Evolutionary conservation across 805 yeast species (phyloP), one percentile per base, ranked within the genome.

Genomic region (Candida lessepsii): DNA sequence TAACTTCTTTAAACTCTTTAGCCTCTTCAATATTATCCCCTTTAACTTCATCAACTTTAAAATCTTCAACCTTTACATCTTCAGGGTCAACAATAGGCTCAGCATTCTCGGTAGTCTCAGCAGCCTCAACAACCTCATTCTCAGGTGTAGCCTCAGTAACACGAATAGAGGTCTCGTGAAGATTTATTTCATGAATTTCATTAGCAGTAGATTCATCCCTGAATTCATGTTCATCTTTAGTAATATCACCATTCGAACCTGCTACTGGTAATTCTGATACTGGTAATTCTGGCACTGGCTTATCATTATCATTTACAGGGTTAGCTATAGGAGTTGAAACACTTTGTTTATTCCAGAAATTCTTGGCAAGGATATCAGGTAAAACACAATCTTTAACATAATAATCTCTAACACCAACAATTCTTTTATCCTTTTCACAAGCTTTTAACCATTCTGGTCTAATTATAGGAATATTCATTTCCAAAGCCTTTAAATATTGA

Each of bases 361-460:
- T 62, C 50, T 58, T 64, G 11, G 71, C 68, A 31, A 65, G 56
- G 5, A 69, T 63, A 44, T 67, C 73, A 2, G 73, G 73, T 46
- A 69, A 65, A 3, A 61, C 70, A 47, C 73, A 67, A 41, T 69
- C 75, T 58, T 81, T 83, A 24, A 84, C 67, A 56, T 86, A 86
- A 51, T 84, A 87, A 50, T 87, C 88, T 54, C 95, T 75, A 11
- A 93, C 99, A 19, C 98, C 96, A 30, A 90, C 95, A 41, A 93
- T 81, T 54, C 96, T 69, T 51, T 93, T 78, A 56, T 90, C 97
- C 30, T 74, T 61, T 52, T 86, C 95, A 67, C 98, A 93, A 0
- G 97, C 96, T 61, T 85, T 83, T 42, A 93, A 69, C 98, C 98
- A 93, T 59, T 93, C 97, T 0, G 99, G 98, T 60, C 96, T 77